A percentile compares a stretch with the other conserved stretches of the same genome.
Evolutionary conservation across 1,139 yeast species (phyloP).

Genomic region (Spencermartinsiella ligniputridi): DNA sequence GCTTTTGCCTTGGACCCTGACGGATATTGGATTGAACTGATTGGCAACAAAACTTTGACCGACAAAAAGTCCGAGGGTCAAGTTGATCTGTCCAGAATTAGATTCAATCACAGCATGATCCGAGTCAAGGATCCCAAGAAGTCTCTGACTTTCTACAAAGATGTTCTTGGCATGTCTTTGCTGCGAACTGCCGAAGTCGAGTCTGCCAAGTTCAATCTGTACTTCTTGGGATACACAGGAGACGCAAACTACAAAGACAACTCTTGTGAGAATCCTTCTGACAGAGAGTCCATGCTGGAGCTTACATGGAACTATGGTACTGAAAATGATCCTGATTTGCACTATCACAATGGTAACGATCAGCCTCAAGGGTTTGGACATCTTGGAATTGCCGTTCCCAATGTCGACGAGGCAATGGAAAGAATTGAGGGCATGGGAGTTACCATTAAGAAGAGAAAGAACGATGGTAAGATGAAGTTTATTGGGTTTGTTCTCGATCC

Average conservation of each 20-base stretch:
- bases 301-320: slow-evolving; percentile 96
- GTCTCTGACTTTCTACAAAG: slow-evolving; percentile 71
- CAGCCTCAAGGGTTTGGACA: slow-evolving; percentile 83
- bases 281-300: slow-evolving; percentile 69
- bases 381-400: slow-evolving; percentile 66
- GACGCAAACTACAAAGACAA: slow-evolving; percentile 30
- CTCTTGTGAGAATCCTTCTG: slow-evolving; percentile 31
- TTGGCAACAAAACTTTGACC: slow-evolving; percentile 52
- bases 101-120: slow-evolving; percentile 88
- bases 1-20: slow-evolving; percentile 95
- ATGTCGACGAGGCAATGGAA: slow-evolving; percentile 55
- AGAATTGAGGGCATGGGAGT: slow-evolving; percentile 48
- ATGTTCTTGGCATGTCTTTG: slow-evolving; percentile 75
- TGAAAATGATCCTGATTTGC: slow-evolving; percentile 67
- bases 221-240: slow-evolving; percentile 67
- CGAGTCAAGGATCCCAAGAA: slow-evolving; percentile 80
- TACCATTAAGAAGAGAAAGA: slow-evolving; percentile 45
- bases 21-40: slow-evolving; percentile 93
- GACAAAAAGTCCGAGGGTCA: slow-evolving; percentile 13
- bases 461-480: slow-evolving; percentile 57
- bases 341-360: slow-evolving; percentile 82
- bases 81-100: slow-evolving; percentile 42
- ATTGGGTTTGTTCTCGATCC: slow-evolving; percentile 82
- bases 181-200: slow-evolving; percentile 52
- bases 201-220: slow-evolving; percentile 75